Conservation (phyloP, 2,329 filamentous ascomycete species). For the Nemania abortiva region DNA sequence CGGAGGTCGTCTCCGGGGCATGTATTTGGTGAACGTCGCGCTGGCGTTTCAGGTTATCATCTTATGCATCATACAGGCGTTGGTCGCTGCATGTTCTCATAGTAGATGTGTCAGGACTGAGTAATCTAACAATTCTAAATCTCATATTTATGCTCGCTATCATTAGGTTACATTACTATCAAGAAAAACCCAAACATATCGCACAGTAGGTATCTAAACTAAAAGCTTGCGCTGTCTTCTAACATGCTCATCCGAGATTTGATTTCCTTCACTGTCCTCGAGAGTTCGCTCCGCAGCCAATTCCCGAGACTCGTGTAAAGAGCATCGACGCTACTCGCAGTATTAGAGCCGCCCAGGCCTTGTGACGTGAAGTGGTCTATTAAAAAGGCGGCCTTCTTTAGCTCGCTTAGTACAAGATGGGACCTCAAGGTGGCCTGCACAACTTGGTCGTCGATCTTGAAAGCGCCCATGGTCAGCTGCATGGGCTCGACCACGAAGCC, state of each 20-base stretch:
- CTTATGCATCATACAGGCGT: neutral
- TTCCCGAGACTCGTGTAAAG: neutral
- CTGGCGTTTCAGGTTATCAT: no score
- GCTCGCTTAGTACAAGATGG: neutral
- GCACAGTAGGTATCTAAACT: neutral
- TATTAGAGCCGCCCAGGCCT: neutral
- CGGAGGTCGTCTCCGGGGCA: no score
- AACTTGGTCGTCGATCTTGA: neutral
- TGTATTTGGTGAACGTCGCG: no score
- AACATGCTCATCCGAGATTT: neutral
- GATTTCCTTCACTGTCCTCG: neutral
- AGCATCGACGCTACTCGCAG: neutral
- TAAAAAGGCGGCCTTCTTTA: neutral
- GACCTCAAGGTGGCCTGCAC: neutral
- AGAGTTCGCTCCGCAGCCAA: neutral
- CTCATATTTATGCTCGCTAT: neutral
- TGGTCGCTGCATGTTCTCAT: neutral
- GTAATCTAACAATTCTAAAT: neutral
- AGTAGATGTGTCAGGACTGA: neutral
- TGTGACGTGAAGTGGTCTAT: neutral
- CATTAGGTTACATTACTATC: neutral
- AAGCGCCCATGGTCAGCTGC: neutral
- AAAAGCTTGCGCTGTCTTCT: neutral
- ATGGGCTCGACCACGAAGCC: neutral
- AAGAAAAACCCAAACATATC: neutral